These are phyloP conservation scores for Annona squamosa DNA, from an alignment of 164 flowering plant species.

Conservation along the genomic window DNA sequence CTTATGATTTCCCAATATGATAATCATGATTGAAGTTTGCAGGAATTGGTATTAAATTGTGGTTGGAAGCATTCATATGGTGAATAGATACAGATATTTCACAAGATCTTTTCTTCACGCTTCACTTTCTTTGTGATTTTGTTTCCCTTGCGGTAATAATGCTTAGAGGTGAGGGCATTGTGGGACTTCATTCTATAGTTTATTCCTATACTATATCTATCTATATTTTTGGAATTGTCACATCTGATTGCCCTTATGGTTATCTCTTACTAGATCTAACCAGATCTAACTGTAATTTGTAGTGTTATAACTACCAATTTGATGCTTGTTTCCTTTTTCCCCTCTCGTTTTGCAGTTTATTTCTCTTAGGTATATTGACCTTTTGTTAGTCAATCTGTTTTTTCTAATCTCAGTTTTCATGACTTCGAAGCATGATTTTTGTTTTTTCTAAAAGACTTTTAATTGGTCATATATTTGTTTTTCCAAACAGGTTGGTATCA, in stretches of 20 bases:
- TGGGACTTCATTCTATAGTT: not conserved
- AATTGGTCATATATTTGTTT: not conserved
- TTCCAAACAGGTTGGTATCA: slow-evolving; percentile 58
- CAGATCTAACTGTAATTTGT: not conserved
- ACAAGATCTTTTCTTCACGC: too few species aligned
- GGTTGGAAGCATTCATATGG: not conserved
- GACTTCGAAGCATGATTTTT: not conserved
- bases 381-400: too few species aligned
- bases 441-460: not conserved
- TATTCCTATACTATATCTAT: too few species aligned
- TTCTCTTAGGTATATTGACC: not conserved
- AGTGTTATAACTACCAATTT: not conserved
- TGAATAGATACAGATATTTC: not conserved
- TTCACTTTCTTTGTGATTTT: not conserved
- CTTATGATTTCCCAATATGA: not conserved
- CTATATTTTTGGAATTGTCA: too few species aligned
- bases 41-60: too few species aligned
- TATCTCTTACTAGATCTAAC: not conserved
- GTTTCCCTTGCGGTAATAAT: not conserved
- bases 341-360: not conserved
- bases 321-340: not conserved
- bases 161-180: not conserved
- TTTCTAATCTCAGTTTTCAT: too few species aligned
- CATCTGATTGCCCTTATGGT: not conserved
- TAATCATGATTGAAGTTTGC: not conserved